phyloP scores from a whole-genome alignment of 2,329 filamentous ascomycete genomes.

The Fusarium pseudoanthophilum region DNA sequence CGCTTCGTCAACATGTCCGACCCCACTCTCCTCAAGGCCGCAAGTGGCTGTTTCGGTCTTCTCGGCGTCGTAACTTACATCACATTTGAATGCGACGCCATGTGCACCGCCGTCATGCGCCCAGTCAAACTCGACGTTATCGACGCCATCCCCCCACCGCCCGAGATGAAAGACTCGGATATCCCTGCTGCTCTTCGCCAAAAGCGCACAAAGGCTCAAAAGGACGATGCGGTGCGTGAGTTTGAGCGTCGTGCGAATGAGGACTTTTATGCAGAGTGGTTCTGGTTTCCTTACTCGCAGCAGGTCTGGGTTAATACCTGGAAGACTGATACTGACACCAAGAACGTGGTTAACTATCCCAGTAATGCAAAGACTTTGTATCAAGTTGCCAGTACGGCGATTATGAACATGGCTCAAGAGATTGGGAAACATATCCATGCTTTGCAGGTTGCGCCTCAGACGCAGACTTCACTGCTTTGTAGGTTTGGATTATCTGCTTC shows the following conservation, averaged over 20 bases:
- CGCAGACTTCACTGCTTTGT: background rate
- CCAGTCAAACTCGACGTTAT: background rate
- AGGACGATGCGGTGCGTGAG: background rate
- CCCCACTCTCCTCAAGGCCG: background rate
- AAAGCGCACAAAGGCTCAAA: background rate
- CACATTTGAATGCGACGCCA: background rate
- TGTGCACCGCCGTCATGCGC: background rate
- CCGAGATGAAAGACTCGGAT: background rate
- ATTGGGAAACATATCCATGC: background rate
- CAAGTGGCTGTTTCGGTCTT: background rate
- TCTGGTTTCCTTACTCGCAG: background rate
- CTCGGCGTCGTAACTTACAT: background rate
- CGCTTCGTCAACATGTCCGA: background rate
- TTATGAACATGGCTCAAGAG: background rate
- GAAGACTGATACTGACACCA: background rate
- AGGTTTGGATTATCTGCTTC: rapidly evolving
- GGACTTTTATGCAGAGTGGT: background rate
- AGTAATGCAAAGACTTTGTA: background rate
- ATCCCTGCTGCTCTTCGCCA: background rate
- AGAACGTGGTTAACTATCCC: background rate
- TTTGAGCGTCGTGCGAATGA: background rate
- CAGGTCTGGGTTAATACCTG: background rate
- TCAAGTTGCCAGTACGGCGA: background rate
- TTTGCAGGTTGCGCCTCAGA: background rate
- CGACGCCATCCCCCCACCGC: background rate